Conservation (phyloP, 192 early-diverging fungal genomes). For the Podila minutissima region DNA sequence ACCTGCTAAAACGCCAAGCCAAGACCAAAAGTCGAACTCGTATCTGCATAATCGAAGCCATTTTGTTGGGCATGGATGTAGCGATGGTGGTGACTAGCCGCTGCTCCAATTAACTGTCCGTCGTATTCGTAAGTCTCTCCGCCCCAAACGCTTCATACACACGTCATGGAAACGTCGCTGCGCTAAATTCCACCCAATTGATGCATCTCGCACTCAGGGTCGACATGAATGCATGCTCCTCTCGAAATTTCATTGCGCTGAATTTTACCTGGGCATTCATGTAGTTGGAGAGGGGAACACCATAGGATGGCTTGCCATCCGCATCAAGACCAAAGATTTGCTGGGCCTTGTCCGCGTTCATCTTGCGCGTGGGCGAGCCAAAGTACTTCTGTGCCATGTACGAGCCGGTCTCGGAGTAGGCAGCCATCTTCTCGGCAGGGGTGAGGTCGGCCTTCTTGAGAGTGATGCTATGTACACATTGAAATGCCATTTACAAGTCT, state of each 20-base stretch:
- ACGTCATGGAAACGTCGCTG: too few species aligned
- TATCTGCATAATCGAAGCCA: too few species aligned
- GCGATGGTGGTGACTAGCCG: too few species aligned
- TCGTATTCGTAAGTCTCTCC: too few species aligned
- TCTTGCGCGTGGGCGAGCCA: slow-evolving; percentile 44
- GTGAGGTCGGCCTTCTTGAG: slow-evolving; percentile 78
- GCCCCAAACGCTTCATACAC: too few species aligned
- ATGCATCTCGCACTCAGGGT: not conserved
- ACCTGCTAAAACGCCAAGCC: too few species aligned
- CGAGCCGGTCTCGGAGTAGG: slow-evolving; percentile 69
- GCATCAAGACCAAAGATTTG: slow-evolving; percentile 59
- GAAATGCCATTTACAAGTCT: not conserved
- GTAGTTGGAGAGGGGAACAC: slow-evolving; percentile 88
- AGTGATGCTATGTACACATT: slow-evolving; percentile 46
- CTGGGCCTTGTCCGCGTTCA: slow-evolving; percentile 50
- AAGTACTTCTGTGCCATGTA: slow-evolving; percentile 86
- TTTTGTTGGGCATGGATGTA: too few species aligned
- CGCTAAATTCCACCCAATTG: not conserved
- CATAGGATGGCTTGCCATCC: slow-evolving; percentile 66
- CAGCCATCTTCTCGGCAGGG: slow-evolving; percentile 65
- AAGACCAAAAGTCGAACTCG: too few species aligned
- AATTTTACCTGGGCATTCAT: slow-evolving; percentile 86
- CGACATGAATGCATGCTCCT: too few species aligned
- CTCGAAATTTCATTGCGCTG: not conserved
- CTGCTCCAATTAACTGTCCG: too few species aligned